Percentiles rank a stretch among this genome's conserved stretches.
Conservation (phyloP, 1,284 basidiomycete genomes). For the Sporisorium exsertum region DNA sequence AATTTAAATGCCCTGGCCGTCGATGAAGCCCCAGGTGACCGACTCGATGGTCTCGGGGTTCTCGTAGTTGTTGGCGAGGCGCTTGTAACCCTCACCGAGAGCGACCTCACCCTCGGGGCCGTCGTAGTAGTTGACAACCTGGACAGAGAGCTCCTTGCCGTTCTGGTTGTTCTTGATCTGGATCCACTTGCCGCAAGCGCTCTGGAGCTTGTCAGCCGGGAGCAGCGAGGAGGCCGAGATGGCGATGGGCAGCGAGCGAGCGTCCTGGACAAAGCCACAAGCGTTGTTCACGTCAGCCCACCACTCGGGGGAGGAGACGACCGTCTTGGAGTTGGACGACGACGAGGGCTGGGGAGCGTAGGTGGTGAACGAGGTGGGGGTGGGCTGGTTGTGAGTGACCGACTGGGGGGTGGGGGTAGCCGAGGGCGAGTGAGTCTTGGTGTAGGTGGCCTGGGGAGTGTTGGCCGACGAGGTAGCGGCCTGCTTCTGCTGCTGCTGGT, state of each 20-base stretch:
- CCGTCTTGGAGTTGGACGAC: slow-evolving; percentile 35
- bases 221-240: slow-evolving; percentile 48
- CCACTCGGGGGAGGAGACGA: slow-evolving; percentile 52
- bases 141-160: slow-evolving; percentile 56
- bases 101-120: slow-evolving; percentile 46
- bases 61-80: slow-evolving; percentile 44
- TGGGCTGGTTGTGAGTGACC: slow-evolving; percentile 25
- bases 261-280: slow-evolving; percentile 38
- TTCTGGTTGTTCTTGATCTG: slow-evolving; percentile 58
- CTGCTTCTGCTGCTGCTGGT: slow-evolving; percentile 32
- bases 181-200: slow-evolving; percentile 58
- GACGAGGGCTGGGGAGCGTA: slow-evolving; percentile 44
- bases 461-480: slow-evolving; percentile 24
- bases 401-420: slow-evolving; percentile 27
- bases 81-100: slow-evolving; percentile 50
- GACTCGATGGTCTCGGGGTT: slow-evolving; percentile 49
- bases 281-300: slow-evolving; percentile 42
- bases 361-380: slow-evolving; percentile 26
- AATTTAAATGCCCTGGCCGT: slow-evolving; percentile 52
- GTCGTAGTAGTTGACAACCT: slow-evolving; percentile 46
- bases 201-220: slow-evolving; percentile 37
- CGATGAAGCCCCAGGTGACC: slow-evolving; percentile 59
- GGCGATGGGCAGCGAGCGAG: slow-evolving; percentile 46
- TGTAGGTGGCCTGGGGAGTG: slow-evolving; percentile 12
- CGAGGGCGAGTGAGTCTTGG: slow-evolving; percentile 11